These are phyloP conservation scores for Tuber magnatum DNA, from an alignment of 495 filamentous ascomycete genomes.

Conservation along the genomic window DNA sequence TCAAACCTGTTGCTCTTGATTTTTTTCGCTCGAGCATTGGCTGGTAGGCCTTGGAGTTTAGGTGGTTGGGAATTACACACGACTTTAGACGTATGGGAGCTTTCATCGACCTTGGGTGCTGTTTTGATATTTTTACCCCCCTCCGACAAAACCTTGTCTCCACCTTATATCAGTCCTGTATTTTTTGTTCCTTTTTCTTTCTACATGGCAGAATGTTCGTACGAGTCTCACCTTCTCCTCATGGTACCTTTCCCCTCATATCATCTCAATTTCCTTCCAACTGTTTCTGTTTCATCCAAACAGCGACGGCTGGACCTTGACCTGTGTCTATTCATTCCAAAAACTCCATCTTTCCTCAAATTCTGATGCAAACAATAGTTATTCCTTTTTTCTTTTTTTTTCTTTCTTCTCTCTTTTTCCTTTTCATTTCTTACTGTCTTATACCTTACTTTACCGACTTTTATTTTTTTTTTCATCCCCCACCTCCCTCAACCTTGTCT, in stretches of 20 bases:
- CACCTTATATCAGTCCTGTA: not conserved
- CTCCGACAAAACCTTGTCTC: not conserved
- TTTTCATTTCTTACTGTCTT: not conserved
- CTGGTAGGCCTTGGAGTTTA: conserved; percentile 2
- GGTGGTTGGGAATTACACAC: conserved; percentile 1
- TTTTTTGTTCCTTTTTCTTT: not conserved
- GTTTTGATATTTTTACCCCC: conserved; percentile 1
- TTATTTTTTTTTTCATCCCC: not conserved
- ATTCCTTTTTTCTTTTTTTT: not conserved
- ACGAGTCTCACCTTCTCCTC: not conserved
- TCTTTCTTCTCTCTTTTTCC: not conserved
- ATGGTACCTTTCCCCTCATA: not conserved
- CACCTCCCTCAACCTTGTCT: not conserved
- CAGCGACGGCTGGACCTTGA: conserved; percentile 3
- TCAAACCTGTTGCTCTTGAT: not conserved
- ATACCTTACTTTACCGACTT: not conserved
- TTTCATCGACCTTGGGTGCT: not conserved
- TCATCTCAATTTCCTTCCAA: not conserved
- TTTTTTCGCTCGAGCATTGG: not conserved
- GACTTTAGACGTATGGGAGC: not conserved
- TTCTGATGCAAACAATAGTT: not conserved
- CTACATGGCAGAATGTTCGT: not conserved
- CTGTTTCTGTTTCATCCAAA: conserved; percentile 5
- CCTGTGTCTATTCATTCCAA: conserved; percentile 1
- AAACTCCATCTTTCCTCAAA: not conserved